phyloP scores from a whole-genome alignment of 257 asterid species.

The Solanum chmielewskii region DNA sequence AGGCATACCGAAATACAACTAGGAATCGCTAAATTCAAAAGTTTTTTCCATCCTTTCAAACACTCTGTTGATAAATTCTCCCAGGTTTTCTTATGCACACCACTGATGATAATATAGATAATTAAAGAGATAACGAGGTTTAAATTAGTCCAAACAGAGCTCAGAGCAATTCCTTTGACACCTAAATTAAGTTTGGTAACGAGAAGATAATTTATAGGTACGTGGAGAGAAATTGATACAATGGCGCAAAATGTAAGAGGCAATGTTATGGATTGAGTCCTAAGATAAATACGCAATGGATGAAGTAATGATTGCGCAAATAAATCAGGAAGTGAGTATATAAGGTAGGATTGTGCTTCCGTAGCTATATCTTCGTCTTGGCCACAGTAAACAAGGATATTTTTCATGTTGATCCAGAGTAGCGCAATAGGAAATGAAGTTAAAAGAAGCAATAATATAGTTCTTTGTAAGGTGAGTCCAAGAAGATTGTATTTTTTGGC shows the following conservation, averaged over 20 bases:
- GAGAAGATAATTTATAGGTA: constrained; percentile 15
- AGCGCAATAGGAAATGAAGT: constrained; percentile 11
- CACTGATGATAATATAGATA: constrained; percentile 1
- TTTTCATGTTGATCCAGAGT: constrained; percentile 13
- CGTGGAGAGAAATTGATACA: constrained; percentile 4
- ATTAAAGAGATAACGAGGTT: constrained; percentile 9
- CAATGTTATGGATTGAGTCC: constrained; percentile 20
- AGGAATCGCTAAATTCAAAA: constrained; percentile 17
- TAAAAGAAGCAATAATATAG: neutral
- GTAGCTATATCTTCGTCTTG: constrained; percentile 23
- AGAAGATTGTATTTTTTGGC: constrained; percentile 13
- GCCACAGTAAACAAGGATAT: constrained; percentile 3
- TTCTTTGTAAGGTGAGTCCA: constrained; percentile 8
- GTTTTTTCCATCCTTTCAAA: constrained; percentile 13
- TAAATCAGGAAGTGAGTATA: constrained; percentile 16
- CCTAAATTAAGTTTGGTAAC: constrained; percentile 18
- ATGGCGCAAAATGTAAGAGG: constrained; percentile 18
- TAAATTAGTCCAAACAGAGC: constrained; percentile 13
- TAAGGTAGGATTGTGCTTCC: constrained; percentile 13
- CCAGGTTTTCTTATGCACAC: constrained; percentile 17
- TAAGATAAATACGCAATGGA: constrained; percentile 20
- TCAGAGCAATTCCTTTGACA: constrained; percentile 15
- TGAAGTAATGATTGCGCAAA: constrained; percentile 15
- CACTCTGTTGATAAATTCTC: constrained; percentile 17
- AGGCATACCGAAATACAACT: constrained; percentile 20